A percentile compares a stretch with the other conserved stretches of the same genome.
Evolutionary conservation across 2,329 filamentous ascomycete genomes (phyloP).

Genomic region (Fusarium newnesense): DNA sequence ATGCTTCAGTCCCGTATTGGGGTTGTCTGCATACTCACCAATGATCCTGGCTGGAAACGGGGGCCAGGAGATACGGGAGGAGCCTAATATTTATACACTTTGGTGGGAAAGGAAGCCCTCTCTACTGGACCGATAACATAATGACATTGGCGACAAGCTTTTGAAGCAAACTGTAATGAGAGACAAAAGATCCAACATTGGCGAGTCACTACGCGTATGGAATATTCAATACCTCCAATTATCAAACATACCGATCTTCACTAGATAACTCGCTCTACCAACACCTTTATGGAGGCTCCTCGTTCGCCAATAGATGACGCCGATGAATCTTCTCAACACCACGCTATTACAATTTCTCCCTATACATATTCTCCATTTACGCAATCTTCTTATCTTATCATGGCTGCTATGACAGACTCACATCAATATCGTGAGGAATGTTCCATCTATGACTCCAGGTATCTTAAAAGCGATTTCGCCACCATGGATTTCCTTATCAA

Average conservation of each 20-base stretch:
- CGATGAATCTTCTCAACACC: accelerated
- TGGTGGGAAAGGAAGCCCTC: neutral
- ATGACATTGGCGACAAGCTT: no score
- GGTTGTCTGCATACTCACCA: accelerated
- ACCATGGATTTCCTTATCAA: no score
- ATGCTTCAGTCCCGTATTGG: neutral
- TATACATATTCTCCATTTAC: neutral
- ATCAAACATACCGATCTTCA: neutral
- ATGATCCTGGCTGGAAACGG: neutral
- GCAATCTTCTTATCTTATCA: neutral
- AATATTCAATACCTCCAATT: no score
- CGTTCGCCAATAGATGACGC: accelerated
- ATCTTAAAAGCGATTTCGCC: neutral
- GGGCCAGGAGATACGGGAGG: no score
- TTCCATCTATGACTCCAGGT: neutral
- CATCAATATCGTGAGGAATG: neutral
- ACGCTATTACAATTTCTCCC: no score
- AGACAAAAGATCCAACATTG: neutral
- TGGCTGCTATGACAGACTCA: neutral
- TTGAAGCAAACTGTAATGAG: neutral
- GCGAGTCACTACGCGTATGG: no score
- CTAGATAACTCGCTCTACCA: no score
- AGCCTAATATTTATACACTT: neutral
- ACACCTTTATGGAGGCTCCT: neutral
- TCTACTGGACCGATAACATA: no score